These are phyloP conservation scores for Camillea tinctor DNA, from an alignment of 2,329 filamentous ascomycete species.

Conservation along the genomic window DNA sequence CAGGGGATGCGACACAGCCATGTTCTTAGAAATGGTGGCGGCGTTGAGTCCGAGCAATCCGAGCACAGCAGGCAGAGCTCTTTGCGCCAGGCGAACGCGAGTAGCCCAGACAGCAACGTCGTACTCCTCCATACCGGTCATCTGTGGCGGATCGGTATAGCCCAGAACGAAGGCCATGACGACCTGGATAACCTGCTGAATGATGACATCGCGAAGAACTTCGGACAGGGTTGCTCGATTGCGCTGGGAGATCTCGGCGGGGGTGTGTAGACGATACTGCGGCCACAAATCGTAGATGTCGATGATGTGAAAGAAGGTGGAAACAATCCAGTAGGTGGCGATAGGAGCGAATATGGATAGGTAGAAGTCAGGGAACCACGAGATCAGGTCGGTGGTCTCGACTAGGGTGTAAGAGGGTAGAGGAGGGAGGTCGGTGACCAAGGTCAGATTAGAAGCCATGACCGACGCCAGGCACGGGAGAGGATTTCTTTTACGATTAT, in stretches of 20 bases:
- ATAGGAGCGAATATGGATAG: constrained; percentile 75
- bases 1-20: constrained; percentile 68
- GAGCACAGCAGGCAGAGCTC: constrained; percentile 71
- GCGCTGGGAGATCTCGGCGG: constrained; percentile 81
- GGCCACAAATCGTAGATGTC: constrained; percentile 84
- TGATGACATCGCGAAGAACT: constrained; percentile 83
- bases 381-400: constrained; percentile 68
- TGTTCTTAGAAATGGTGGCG: constrained; percentile 69
- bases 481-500: not conserved
- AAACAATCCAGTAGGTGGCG: constrained; percentile 84
- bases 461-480: constrained; percentile 13
- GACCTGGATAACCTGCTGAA: constrained; percentile 91
- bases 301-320: constrained; percentile 81
- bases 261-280: constrained; percentile 91
- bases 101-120: constrained; percentile 89
- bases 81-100: constrained; percentile 74
- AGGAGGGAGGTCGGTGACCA: constrained; percentile 70
- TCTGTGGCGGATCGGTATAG: constrained; percentile 70
- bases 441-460: constrained; percentile 50
- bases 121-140: constrained; percentile 75
- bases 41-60: constrained; percentile 75
- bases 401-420: constrained; percentile 78
- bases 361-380: constrained; percentile 79
- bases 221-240: constrained; percentile 85
- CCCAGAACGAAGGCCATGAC: constrained; percentile 66